Base-by-base conservation (phyloP, 2,329 filamentous ascomycete species). In the Colletotrichum godetiae region DNA sequence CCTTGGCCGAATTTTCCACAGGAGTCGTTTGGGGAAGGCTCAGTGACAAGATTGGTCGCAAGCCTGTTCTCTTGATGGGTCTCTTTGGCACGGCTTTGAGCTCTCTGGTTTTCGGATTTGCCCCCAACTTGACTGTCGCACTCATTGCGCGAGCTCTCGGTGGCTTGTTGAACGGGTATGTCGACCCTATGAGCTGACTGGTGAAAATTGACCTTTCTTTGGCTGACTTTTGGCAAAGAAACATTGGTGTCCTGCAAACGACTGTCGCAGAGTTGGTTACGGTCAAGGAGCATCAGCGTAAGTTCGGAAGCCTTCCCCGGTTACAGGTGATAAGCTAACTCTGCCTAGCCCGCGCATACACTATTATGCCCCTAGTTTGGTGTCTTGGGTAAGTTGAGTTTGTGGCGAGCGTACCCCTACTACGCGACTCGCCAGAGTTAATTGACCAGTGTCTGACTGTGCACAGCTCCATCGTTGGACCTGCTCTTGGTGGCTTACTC, bases 361-460 rank as follows among this genome's bases (percentile, higher is more conserved):
- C 96, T 13, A 95, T 98, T 77, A 98, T 99, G 95, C 97, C 97
- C 7, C 95, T 98, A 81, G 94, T 98, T 31, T 99, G 97, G 97
- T 98, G 95, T 81, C 89, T 99, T 79, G 97, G 97, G 88, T 94
- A 86, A 84, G 87, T 84, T 61, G n/a, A 52, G 3, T 5, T 13
- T 62, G 11, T 31, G 22, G 24, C 55, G 68, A 53, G 59, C 27
- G 27, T 22, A 52, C 24, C 42, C 59, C 70, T 42, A 46, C 42
- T 27, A n/a, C 37, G 33, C 42, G 65, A 69, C 37, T 73, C 46
- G 60, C 29, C 35, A 59, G 13, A 31, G 27, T 73, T 63, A 13
- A 46, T 31, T 42, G 29, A 55, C 49, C 27, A 61, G 67, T 82
- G 75, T 81, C 78, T 72, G 22, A 77, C 80, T 78, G 77, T 46